Evolutionary conservation across 495 filamentous ascomycete species (phyloP), one percentile per base, ranked within the genome.

Genomic region (Aspergillus sclerotioniger): DNA sequence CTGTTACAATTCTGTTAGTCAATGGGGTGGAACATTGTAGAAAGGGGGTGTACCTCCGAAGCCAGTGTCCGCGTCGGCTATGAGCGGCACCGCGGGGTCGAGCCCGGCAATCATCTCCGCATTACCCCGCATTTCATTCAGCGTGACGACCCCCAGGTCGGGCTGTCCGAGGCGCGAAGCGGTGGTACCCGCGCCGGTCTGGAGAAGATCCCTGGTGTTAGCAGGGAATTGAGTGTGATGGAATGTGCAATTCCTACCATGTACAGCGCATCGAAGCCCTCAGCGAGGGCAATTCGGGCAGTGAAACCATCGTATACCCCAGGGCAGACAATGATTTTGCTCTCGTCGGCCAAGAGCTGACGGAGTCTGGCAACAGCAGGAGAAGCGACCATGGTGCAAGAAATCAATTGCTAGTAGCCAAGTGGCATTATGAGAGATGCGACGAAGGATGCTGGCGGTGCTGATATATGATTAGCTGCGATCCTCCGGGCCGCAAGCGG

Each of bases 251-350:
- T n/a, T 7, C 37, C 37, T 6, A n/a, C n/a, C 37, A 41, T 41
- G 37, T 41, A 41, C 10, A 41, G 37, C 10, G 9, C 10, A 6
- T 12, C 5, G 49, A 81, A 83, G 7, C 82, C 82, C 28, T 77
- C 57, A 17, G 70, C 63, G 13, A 85, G 68, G 6, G 82, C 82
- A 17, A 84, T 78, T 7, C 84, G 71, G 13, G 84, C 81, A 12
- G 77, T 80, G 25, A 84, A 72, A 15, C 84, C 83, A 72, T 87
- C 83, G 59, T 85, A 85, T 5, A 87, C 80, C 5, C 83, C 82
- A 3, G 49, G 49, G 4, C 28, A 29, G 16, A 9, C 81, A 81
- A 54, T 43, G 9, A 16, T 41, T 2, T 41, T 17, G 21, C 19
- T 37, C n/a, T 35, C 35, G 7, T 45, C n/a, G 29, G 52, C 10